Base-by-base conservation (phyloP, 1,139 yeast genomes). In the Hemisphaericaspora xylofermentans region DNA sequence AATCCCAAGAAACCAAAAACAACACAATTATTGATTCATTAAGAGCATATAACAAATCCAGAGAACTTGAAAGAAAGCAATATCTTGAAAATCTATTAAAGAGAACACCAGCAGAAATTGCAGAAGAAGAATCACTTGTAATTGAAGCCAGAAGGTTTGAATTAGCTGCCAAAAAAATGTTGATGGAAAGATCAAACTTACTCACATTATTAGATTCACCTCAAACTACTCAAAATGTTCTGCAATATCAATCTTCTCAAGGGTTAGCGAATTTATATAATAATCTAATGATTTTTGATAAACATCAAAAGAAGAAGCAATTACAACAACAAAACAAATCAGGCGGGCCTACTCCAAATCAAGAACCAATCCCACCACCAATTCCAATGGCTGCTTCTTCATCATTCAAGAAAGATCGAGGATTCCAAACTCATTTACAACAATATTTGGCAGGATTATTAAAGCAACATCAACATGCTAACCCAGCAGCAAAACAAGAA, bases 91-190 rank as follows among this genome's bases (percentile, higher is more conserved):
- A 87, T 48, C 68, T 93, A 25, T 69, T 93, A 35, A 80, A 81
- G 41, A 71, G 99, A 51, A 83, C 94, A 3, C 97, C 98, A 0
- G 96, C 97, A 0, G 98, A 93, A 58, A 88, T 93, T 32, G 98
- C 98, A 0, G 98, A 93, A 62, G 99, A 93, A 61, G 98, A 94
- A 60, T 88, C 96, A 0, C 69, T 93, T 39, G 88, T 93, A 3
- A 82, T 91, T 35, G 98, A 93, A 59, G 95, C 98, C 1, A 79
- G 96, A 43, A 80, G 95, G 50, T 87, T 93, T 48, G 98, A 93
- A 56, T 78, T 91, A 43, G 89, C 96, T 1, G 96, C 98, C 0
- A 91, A 88, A 66, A 85, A 88, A 57, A 86, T 93, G 76, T 75
- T 91, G 43, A 68, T 74, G 39, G 98, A 93, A 61, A 76, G 98